A percentile compares a stretch with the other conserved stretches of the same genome.
phyloP scores from a whole-genome alignment of 225 moss, liverwort and hornwort genomes.

The Ulota crispa region DNA sequence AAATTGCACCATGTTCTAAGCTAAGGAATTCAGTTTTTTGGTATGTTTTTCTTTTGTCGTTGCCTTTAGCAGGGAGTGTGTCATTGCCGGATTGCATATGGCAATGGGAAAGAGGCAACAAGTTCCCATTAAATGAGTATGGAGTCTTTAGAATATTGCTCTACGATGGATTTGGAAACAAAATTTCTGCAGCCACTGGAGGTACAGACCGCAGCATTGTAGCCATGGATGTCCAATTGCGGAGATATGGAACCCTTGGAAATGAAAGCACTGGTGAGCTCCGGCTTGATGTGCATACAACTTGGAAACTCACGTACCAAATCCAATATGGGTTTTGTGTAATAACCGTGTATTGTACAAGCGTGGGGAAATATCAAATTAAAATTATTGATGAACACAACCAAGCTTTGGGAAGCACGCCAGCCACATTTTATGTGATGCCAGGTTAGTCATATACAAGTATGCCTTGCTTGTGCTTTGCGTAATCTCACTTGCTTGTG shows the following conservation, averaged over 20 bases:
- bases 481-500: too few relatives aligned
- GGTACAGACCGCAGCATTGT: not conserved
- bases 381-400: not conserved
- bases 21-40: too few relatives aligned
- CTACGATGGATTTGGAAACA: slow-evolving; percentile 23
- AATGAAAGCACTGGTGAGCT: rapidly evolving
- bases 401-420: slow-evolving; percentile 1
- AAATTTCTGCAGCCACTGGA: slow-evolving; percentile 7
- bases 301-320: slow-evolving; percentile 22
- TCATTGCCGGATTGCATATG: slow-evolving; percentile 18
- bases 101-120: slow-evolving; percentile 44
- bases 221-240: not conserved
- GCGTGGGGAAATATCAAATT: slow-evolving; percentile 21
- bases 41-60: rapidly evolving
- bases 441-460: slow-evolving; percentile 8
- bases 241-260: not conserved
- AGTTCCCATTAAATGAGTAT: slow-evolving; percentile 32
- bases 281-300: not conserved
- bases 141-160: slow-evolving; percentile 23
- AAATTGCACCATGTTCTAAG: not conserved
- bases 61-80: slow-evolving; percentile 3
- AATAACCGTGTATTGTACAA: not conserved
- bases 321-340: slow-evolving; percentile 26
- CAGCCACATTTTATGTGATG: not conserved
- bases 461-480: too few relatives aligned